Percentiles rank a stretch among this genome's conserved stretches.
Evolutionary conservation across 139 green algal species (phyloP).

Genomic region (Deuterostichococcus epilithicus): DNA sequence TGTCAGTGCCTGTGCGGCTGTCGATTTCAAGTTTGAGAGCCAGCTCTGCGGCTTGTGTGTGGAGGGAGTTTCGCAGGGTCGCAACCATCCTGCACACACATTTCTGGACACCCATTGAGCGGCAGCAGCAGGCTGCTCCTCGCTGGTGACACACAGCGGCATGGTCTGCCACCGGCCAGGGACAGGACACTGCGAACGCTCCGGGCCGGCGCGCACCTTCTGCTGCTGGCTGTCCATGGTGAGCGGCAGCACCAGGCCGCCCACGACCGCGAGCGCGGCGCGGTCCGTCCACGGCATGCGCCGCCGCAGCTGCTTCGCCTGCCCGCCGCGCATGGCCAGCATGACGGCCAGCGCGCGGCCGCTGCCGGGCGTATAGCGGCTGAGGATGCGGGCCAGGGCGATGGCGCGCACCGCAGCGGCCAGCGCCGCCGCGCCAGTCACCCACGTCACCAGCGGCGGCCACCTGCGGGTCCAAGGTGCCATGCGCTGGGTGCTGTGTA

Average conservation of each 20-base stretch:
- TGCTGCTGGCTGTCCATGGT: not conserved
- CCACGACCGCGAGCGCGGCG: not conserved
- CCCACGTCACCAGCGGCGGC: not conserved
- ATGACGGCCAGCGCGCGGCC: not conserved
- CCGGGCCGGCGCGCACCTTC: not conserved
- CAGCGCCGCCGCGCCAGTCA: not conserved
- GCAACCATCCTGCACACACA: not conserved
- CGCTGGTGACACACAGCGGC: too few relatives aligned
- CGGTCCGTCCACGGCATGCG: constrained; percentile 2
- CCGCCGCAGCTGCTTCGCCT: too few relatives aligned
- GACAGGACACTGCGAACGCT: not conserved
- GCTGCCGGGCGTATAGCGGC: constrained; percentile 15
- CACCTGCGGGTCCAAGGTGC: not conserved
- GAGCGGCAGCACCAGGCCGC: constrained; percentile 7
- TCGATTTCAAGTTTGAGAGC: too few relatives aligned
- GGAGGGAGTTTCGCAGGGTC: too few relatives aligned
- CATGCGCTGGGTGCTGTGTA: not conserved
- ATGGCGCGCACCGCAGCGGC: not conserved
- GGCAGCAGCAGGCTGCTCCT: not conserved
- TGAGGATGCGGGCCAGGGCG: not conserved
- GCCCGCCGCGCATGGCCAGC: constrained; percentile 4
- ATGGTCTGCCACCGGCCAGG: not conserved
- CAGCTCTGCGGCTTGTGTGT: too few relatives aligned
- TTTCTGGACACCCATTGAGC: not conserved
- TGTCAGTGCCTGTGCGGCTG: too few relatives aligned